A percentile compares a stretch with the other conserved stretches of the same genome.
Conservation (phyloP, 371 early-diverging fungal species). For the Encephalitozoon intestinalis region DNA sequence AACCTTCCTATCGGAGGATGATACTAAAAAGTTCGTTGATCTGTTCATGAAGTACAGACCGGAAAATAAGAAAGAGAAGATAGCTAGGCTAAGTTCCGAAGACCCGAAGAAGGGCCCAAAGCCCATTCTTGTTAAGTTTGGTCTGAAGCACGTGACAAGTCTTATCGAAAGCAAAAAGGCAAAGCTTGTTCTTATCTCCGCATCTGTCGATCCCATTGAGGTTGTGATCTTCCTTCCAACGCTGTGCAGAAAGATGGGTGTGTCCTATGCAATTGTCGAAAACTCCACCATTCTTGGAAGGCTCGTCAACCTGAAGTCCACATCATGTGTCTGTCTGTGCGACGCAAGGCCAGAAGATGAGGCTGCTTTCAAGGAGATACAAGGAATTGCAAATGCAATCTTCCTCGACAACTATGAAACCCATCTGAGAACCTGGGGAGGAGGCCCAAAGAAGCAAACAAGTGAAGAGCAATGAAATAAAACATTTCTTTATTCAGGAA, state of each 20-base stretch:
- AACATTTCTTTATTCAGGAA: background rate
- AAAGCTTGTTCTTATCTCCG: slow-evolving; percentile 90
- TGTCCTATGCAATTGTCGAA: slow-evolving; percentile 97
- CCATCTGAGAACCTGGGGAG: slow-evolving; percentile 57
- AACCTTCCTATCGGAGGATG: slow-evolving; percentile 84
- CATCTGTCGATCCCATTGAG: slow-evolving; percentile 98
- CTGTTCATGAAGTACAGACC: slow-evolving; percentile 98
- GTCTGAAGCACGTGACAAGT: slow-evolving; percentile 96
- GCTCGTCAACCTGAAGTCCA: slow-evolving; percentile 95
- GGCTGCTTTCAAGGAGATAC: slow-evolving; percentile 26
- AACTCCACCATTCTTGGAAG: slow-evolving; percentile 89
- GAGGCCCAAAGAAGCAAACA: background rate
- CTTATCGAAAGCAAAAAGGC: slow-evolving; percentile 94
- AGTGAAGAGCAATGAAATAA: background rate
- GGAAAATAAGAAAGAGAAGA: slow-evolving; percentile 88
- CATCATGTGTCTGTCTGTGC: slow-evolving; percentile 83
- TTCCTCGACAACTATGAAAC: slow-evolving; percentile 55
- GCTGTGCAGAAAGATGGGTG: slow-evolving; percentile 98
- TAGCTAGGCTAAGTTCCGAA: slow-evolving; percentile 76
- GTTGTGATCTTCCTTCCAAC: slow-evolving; percentile 95
- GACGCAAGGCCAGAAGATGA: slow-evolving; percentile 82
- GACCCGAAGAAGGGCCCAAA: slow-evolving; percentile 75
- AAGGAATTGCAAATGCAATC: slow-evolving; percentile 43
- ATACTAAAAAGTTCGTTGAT: slow-evolving; percentile 72
- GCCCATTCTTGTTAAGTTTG: slow-evolving; percentile 89